Evolutionary conservation across 352 stramenopile species (phyloP).

Genomic region (Pythium graminicola): DNA sequence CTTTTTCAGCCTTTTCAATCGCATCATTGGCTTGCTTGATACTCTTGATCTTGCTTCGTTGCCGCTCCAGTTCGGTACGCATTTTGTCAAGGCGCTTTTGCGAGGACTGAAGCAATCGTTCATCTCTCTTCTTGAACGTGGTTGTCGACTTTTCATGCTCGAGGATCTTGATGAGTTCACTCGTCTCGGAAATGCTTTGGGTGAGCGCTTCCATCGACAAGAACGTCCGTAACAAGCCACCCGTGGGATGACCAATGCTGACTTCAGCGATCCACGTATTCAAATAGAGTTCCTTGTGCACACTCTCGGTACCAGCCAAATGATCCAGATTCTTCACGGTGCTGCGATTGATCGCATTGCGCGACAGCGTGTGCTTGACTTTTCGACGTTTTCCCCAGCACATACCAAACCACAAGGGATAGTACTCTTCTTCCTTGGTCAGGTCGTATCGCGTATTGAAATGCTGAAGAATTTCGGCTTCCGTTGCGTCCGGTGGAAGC

Average conservation of each 20-base stretch:
- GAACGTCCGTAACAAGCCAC: conserved; percentile 64
- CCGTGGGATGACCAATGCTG: conserved; percentile 67
- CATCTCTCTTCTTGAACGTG: conserved; percentile 21
- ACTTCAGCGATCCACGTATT: conserved; percentile 86
- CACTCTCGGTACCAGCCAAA: conserved; percentile 31
- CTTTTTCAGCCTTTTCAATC: conserved; percentile 2
- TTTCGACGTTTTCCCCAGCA: conserved; percentile 54
- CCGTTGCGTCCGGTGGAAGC: conserved; percentile 54
- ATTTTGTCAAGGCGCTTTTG: conserved; percentile 24
- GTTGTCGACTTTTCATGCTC: conserved; percentile 20
- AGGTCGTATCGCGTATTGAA: conserved; percentile 75
- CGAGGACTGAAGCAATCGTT: conserved; percentile 8
- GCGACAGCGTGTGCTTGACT: conserved; percentile 40
- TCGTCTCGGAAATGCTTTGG: conserved; percentile 44
- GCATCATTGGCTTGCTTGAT: conserved; percentile 33
- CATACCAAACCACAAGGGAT: conserved; percentile 51
- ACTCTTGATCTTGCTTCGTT: conserved; percentile 59
- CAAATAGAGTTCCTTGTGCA: conserved; percentile 58
- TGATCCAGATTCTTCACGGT: conserved; percentile 67
- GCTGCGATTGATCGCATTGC: conserved; percentile 33
- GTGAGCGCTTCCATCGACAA: conserved; percentile 66
- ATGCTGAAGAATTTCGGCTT: conserved; percentile 59
- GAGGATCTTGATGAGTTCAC: conserved; percentile 52
- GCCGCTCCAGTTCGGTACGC: conserved; percentile 25
- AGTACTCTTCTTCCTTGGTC: conserved; percentile 54